Evolutionary conservation across 1,139 yeast genomes (phyloP).

Genomic region (Magnusiomyces fungicola): DNA sequence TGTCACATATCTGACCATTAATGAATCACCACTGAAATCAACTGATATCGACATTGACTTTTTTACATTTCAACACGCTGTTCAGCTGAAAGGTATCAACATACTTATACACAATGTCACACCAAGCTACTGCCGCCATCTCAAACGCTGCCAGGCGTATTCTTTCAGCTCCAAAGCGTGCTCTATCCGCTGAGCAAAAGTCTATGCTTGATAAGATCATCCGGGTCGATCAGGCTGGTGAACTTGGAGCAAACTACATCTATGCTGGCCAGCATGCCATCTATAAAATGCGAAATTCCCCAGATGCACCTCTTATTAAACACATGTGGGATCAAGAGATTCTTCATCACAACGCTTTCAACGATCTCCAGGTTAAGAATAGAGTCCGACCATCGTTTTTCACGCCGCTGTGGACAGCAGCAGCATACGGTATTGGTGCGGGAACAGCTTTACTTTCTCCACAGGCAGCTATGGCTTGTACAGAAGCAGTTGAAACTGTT

Average conservation of each 20-base stretch:
- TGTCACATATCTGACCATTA: background rate
- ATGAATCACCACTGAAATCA: background rate
- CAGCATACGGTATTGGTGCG: constrained; percentile 81
- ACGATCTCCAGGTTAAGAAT: constrained; percentile 62
- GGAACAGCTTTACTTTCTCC: constrained; percentile 82
- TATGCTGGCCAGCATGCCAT: constrained; percentile 87
- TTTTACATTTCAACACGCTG: background rate
- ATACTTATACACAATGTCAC: background rate
- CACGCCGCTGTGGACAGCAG: constrained; percentile 90
- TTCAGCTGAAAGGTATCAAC: no score
- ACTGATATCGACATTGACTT: background rate
- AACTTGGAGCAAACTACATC: constrained; percentile 92
- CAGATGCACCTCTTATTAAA: constrained; percentile 54
- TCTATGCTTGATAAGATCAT: constrained; percentile 71
- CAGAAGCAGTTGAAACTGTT: constrained; percentile 97
- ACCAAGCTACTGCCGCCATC: constrained; percentile 8
- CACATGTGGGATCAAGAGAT: constrained; percentile 99
- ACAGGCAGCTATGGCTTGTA: constrained; percentile 99
- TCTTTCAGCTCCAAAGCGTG: constrained; percentile 2
- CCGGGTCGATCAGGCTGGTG: constrained; percentile 97
- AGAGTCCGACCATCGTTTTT: constrained; percentile 85
- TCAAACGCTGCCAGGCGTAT: constrained; percentile 10
- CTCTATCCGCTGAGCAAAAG: constrained; percentile 21
- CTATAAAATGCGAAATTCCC: constrained; percentile 50
- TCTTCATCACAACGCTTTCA: constrained; percentile 81